Base-by-base conservation (phyloP, 345 rosid species). In the Lepidium aucheri region DNA sequence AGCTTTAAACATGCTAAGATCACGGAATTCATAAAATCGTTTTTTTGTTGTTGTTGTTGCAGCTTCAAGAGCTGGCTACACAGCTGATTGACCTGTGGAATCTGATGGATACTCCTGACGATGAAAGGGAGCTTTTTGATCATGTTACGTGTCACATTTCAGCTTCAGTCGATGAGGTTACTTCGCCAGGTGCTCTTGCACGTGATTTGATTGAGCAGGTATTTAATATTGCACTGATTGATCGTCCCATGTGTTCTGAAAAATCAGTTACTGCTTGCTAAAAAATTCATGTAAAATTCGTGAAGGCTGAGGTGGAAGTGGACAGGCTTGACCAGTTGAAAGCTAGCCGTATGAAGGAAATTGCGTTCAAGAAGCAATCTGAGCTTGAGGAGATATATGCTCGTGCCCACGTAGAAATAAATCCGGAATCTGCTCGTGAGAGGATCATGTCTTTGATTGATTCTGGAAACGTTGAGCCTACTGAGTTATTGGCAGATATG, bases 261-360 rank as follows among this genome's bases (percentile, higher is more conserved):
- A 4, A 17, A 38, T 11, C 18, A 51, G 55, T 77, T 78, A 46
- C 76, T 68, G 33, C 32, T 55, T 55, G 63, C 49, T 61, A 54
- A 15, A 59, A 39, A 8, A 6, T 62, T 56, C 55, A 12, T 53
- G 38, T 56, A 12, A 32, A 33, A 22, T 14, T 73, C 9, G 51
- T 67, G 64, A 76, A 94, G 99, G 95, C 96, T 9, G 91, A 84
- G 78, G 89, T 91, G 39, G 99, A 95, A 77, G 99, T 89, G 35
- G 95, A 86, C 57, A 84, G 99, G 80, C 95, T 95, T 64, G 97
- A 95, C 83, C 89, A 79, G 80, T 85, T 87, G 63, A 91, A 95
- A 82, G 81, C 90, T 8, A 95, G 99, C 84, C 74, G 87, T 62
- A 95, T 95, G 99, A 87, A 95, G 79, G 99, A 95, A 77, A 88